These are phyloP conservation scores for Erigeron philadelphicus DNA, from an alignment of 140 eudicot genomes.

Conservation along the genomic window DNA sequence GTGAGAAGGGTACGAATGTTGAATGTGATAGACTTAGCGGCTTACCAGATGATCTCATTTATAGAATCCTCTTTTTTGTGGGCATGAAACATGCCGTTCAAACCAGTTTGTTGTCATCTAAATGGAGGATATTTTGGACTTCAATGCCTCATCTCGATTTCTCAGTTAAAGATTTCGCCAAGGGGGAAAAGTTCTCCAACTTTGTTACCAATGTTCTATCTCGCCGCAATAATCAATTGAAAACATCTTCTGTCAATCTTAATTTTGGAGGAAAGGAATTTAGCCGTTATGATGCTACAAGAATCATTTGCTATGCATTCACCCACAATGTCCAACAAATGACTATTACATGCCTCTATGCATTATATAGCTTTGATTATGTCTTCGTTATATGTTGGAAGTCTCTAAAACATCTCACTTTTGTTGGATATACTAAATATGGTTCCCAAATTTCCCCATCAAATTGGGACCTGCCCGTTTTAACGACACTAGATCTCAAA, in stretches of 20 bases:
- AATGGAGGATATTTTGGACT: conserved; percentile 22
- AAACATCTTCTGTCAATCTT: neutral
- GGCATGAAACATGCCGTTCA: conserved; percentile 4
- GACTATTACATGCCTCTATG: neutral
- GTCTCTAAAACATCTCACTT: conserved; percentile 10
- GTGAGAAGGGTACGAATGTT: too few relatives aligned
- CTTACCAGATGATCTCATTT: conserved; percentile 22
- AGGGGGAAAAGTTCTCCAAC: neutral
- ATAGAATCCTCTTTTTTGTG: conserved; percentile 6
- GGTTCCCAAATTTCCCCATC: too few relatives aligned
- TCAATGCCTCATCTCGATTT: conserved; percentile 23
- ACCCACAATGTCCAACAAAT: conserved; percentile 12
- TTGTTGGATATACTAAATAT: too few relatives aligned
- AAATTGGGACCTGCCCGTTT: neutral
- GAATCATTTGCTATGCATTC: neutral
- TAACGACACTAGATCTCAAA: conserved; percentile 12
- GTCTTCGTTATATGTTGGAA: neutral
- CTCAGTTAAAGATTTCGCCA: neutral
- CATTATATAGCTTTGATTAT: too few relatives aligned
- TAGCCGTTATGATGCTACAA: neutral
- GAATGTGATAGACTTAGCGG: conserved; percentile 21
- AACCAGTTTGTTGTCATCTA: conserved; percentile 14
- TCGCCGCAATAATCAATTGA: conserved; percentile 2
- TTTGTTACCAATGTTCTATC: conserved; percentile 14
- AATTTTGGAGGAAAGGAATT: too few relatives aligned